Percentiles rank a stretch among this genome's conserved stretches.
These are phyloP conservation scores for Ilyonectria robusta DNA, from an alignment of 2,329 filamentous ascomycete genomes.

Conservation along the genomic window DNA sequence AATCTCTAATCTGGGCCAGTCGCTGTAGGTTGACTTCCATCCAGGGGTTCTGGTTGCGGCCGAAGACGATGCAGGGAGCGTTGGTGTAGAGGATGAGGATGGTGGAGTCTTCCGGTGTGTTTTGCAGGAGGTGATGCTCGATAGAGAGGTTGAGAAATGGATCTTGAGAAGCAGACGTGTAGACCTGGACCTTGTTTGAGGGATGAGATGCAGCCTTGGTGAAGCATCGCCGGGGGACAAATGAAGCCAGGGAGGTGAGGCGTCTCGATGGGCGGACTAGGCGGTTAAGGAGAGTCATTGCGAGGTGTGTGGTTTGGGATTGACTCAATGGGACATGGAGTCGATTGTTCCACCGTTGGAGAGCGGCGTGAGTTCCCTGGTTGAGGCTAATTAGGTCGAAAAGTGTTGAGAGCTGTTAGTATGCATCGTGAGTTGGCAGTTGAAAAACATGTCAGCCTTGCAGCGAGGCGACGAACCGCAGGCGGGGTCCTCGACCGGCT, in stretches of 20 bases:
- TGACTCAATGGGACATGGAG: slow-evolving; percentile 4
- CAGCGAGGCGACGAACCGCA: slow-evolving; percentile 36
- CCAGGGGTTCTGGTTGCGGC: slow-evolving; percentile 98
- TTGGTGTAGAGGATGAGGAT: slow-evolving; percentile 93
- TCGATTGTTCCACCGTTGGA: background rate
- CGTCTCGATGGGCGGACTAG: slow-evolving; percentile 16
- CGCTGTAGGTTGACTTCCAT: slow-evolving; percentile 84
- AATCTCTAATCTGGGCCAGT: slow-evolving; percentile 57
- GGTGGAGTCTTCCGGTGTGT: slow-evolving; percentile 78
- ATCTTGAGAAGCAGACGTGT: slow-evolving; percentile 77
- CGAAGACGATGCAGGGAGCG: slow-evolving; percentile 88
- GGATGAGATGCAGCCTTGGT: slow-evolving; percentile 57
- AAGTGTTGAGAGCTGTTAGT: slow-evolving; percentile 5
- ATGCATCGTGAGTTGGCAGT: background rate
- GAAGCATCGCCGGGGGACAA: slow-evolving; percentile 49
- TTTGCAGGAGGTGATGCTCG: slow-evolving; percentile 89
- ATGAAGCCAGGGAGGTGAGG: slow-evolving; percentile 23
- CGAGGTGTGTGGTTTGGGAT: background rate
- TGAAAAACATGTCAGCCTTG: slow-evolving; percentile 37
- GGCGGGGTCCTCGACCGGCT: slow-evolving; percentile 11
- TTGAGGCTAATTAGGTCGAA: slow-evolving; percentile 3
- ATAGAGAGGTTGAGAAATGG: slow-evolving; percentile 94
- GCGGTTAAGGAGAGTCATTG: slow-evolving; percentile 31
- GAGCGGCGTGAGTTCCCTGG: slow-evolving; percentile 2
- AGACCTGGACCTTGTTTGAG: slow-evolving; percentile 74